Evolutionary conservation across 352 stramenopile genomes (phyloP), one percentile per base, ranked within the genome.

Genomic region (Pythium phragmitis): DNA sequence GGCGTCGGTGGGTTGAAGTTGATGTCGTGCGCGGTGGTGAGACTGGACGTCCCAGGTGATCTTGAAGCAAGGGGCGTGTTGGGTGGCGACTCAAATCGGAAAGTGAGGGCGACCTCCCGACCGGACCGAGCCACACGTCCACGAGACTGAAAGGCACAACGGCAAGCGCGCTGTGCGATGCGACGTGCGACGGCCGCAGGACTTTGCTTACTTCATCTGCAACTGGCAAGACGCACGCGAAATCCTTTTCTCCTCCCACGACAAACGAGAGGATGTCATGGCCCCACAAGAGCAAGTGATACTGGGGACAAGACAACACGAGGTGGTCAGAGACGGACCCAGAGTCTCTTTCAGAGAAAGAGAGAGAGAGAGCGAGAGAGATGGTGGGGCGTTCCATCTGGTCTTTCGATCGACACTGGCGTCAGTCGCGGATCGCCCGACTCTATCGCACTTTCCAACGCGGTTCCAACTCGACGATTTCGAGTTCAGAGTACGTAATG

Each of bases 331-430:
- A 47, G 51, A 51, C 19, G 17, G 46, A 51, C 17, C 7, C 34
- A 47, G 26, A 55, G 30, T 50, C 11, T 17, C 45, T 50, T 17
- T 33, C 17, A 46, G 8, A n/a, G 39, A 50, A 17, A 50, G 45
- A 30, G 17, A 30, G 7, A 50, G 48, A 54, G 8, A 39, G 36
- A 59, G 26, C 26, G 19, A 59, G 52, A 59, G 30, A 47, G 34
- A 60, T 52, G 42, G 42, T 57, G 46, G 36, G 47, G 21, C 28
- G 19, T 56, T 54, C 58, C 58, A 65, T 65, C 58, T 65, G 58
- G 58, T 65, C 58, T 49, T 49, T 65, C 58, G 49, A 58, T 65
- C 51, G 58, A 52, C 48, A 65, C 36, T 65, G 48, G 48, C 58
- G 58, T 53, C 48, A 59, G 58, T 52, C 4, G 39, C 19, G 9